Evolutionary conservation across 31 red algal species (phyloP).

Genomic region (Endocladia muricata): DNA sequence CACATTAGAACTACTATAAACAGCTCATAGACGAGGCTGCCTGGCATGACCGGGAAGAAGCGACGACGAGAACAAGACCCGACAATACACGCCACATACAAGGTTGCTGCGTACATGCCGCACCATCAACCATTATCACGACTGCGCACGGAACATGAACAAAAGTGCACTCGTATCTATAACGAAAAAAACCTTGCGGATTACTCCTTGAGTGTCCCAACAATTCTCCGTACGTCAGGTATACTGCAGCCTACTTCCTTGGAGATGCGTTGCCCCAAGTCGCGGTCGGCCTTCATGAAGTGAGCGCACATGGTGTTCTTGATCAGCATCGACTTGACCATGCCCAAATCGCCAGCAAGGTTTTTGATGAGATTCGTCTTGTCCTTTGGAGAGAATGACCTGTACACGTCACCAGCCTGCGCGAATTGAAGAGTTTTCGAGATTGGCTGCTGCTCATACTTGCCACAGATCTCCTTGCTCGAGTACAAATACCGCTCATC

Average conservation of each 20-base stretch:
- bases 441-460: conserved; percentile 37
- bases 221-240: background rate
- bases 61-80: too few species aligned
- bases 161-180: too few species aligned
- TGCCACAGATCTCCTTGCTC: conserved; percentile 19
- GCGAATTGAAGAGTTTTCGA: conserved; percentile 67
- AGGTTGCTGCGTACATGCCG: too few species aligned
- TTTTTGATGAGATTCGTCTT: conserved; percentile 26
- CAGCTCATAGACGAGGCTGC: too few species aligned
- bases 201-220: background rate
- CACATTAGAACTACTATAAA: too few species aligned
- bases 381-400: conserved; percentile 44
- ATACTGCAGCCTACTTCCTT: background rate
- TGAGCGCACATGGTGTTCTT: conserved; percentile 48
- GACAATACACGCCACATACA: too few species aligned
- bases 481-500: conserved; percentile 17
- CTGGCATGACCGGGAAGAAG: too few species aligned
- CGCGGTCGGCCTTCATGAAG: conserved; percentile 47
- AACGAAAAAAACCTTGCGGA: too few species aligned
- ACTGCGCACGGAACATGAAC: too few species aligned
- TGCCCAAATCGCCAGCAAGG: conserved; percentile 25
- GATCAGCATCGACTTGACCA: background rate
- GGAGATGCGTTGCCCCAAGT: conserved; percentile 6
- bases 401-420: conserved; percentile 74
- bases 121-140: too few species aligned